These are phyloP conservation scores for Coniella lustricola DNA, from an alignment of 2,329 filamentous ascomycete genomes.

Conservation along the genomic window DNA sequence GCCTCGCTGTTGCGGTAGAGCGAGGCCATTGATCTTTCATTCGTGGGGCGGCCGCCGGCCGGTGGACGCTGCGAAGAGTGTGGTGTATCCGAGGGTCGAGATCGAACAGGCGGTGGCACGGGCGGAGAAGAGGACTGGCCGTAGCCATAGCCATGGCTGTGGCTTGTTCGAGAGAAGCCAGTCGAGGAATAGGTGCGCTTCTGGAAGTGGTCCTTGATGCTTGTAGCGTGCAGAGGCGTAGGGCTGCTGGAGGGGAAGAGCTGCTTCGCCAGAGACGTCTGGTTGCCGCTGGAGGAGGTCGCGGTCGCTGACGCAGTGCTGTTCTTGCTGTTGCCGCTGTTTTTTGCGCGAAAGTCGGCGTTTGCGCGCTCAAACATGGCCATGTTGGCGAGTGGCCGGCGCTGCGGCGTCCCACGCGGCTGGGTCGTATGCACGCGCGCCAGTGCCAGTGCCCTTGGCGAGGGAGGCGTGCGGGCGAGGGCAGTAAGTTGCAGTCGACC, in stretches of 20 bases:
- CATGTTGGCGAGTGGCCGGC: background rate
- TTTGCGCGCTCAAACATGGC: conserved; percentile 16
- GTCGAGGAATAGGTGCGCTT: conserved; percentile 28
- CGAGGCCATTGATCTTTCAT: conserved; percentile 30
- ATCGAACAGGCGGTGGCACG: conserved; percentile 23
- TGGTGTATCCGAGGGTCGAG: conserved; percentile 29
- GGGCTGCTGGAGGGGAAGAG: conserved; percentile 53
- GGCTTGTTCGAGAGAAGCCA: conserved; percentile 13
- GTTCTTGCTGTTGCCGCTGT: conserved; percentile 10
- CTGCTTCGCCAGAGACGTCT: conserved; percentile 38
- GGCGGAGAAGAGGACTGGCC: conserved; percentile 1
- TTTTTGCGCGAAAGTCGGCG: conserved; percentile 30
- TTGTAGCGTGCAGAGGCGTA: conserved; percentile 32
- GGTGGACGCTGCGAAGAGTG: conserved; percentile 17
- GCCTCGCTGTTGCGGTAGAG: conserved; percentile 36
- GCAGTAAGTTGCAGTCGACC: conserved; percentile 10
- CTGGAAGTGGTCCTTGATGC: conserved; percentile 45
- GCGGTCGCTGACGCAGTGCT: background rate
- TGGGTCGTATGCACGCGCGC: background rate
- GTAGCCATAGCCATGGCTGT: background rate
- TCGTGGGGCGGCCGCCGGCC: conserved; percentile 13
- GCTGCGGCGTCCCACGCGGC: background rate
- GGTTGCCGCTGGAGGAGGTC: conserved; percentile 16
- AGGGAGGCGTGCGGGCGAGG: background rate
- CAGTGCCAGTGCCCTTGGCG: background rate